Percentiles rank a stretch among this genome's conserved stretches.
Evolutionary conservation across 257 asterid species (phyloP).

Genomic region (Rauvolfia tetraphylla): DNA sequence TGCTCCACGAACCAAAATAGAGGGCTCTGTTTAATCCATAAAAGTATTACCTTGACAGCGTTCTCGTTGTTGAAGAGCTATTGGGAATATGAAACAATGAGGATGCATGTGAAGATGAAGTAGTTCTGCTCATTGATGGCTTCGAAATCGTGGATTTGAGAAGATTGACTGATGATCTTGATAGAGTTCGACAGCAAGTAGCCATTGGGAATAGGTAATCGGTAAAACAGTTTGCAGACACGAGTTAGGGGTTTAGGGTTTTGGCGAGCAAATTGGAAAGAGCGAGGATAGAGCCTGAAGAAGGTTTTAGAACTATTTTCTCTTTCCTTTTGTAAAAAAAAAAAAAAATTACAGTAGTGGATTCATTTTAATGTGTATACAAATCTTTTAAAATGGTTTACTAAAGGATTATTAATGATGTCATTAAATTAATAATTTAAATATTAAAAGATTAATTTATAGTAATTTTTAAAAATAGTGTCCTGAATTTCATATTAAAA

Average conservation of each 20-base stretch:
- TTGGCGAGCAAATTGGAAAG: background rate
- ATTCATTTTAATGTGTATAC: no score
- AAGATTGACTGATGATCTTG: constrained; percentile 63
- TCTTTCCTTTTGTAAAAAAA: background rate
- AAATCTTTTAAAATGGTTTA: no score
- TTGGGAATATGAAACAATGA: constrained; percentile 12
- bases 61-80: constrained; percentile 14
- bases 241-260: constrained; percentile 30
- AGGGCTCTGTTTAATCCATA: background rate
- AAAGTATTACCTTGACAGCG: constrained; percentile 28
- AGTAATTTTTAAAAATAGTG: no score
- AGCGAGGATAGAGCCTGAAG: fast-evolving
- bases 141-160: constrained; percentile 49
- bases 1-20: background rate
- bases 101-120: constrained; percentile 21
- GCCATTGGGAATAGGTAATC: constrained; percentile 38
- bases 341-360: no score
- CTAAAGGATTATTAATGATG: no score
- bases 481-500: no score
- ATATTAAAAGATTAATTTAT: no score
- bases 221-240: background rate
- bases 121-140: constrained; percentile 31
- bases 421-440: no score
- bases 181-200: constrained; percentile 58
- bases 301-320: background rate